Percentiles rank a stretch among this genome's conserved stretches.
phyloP scores from a whole-genome alignment of 164 flowering plant species.

The Brasenia schreberi region DNA sequence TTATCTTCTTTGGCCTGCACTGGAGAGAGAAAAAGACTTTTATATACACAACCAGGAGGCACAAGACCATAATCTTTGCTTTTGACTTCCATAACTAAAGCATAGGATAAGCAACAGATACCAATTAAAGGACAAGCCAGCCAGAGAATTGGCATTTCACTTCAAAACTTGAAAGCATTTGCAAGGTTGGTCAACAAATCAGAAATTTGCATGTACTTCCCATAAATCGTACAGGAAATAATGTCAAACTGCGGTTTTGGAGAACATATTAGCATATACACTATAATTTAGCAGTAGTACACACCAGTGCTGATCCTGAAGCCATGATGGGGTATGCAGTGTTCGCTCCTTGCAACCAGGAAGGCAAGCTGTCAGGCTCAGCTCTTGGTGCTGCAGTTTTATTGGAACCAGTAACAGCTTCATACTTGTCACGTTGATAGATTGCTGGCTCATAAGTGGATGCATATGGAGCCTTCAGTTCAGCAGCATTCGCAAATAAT shows the following conservation, averaged over 20 bases:
- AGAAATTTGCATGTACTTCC: not conserved
- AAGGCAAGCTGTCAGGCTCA: constrained; percentile 19
- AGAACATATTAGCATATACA: no score
- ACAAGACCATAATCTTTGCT: not conserved
- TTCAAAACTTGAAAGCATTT: no score
- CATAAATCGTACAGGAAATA: not conserved
- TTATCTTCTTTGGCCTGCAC: constrained; percentile 79
- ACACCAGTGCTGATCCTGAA: not conserved
- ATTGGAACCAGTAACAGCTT: constrained; percentile 24
- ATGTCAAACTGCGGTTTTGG: no score
- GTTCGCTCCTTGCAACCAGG: constrained; percentile 36
- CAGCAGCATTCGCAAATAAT: constrained; percentile 36
- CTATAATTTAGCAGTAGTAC: not conserved
- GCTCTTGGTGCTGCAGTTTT: constrained; percentile 23
- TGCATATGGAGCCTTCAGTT: constrained; percentile 18
- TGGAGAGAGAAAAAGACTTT: constrained; percentile 28
- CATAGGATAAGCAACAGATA: not conserved
- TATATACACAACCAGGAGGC: constrained; percentile 9
- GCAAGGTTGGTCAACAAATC: not conserved
- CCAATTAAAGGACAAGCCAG: not conserved
- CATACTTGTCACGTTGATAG: constrained; percentile 41
- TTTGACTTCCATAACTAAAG: not conserved
- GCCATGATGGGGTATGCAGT: not conserved
- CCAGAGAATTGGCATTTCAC: not conserved
- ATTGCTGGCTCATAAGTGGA: constrained; percentile 13